Conservation (phyloP, 148 eudicot genomes). For the Pharnaceum exiguum region DNA sequence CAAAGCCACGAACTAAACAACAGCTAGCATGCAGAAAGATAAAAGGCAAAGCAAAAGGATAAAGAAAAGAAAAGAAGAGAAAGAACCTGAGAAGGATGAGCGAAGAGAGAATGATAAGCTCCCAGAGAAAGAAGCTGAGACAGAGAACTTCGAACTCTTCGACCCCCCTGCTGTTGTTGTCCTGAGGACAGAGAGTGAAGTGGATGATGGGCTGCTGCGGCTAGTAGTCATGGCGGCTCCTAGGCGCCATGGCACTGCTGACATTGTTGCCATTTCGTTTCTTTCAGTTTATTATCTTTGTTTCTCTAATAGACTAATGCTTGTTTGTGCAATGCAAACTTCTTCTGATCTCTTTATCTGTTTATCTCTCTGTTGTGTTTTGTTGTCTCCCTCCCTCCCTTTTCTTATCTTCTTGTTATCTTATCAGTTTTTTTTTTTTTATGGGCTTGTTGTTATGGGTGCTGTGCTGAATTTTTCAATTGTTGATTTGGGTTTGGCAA, state of each 20-base stretch:
- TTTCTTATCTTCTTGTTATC: too few relatives aligned
- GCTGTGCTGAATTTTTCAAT: too few relatives aligned
- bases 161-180: too few relatives aligned
- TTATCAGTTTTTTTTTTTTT: too few relatives aligned
- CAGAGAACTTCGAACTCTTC: too few relatives aligned
- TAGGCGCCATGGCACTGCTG: conserved; percentile 27
- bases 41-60: background rate
- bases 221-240: conserved; percentile 12
- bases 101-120: too few relatives aligned
- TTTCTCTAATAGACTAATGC: too few relatives aligned
- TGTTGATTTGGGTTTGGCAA: too few relatives aligned
- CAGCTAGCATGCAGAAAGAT: background rate
- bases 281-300: background rate
- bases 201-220: conserved; percentile 14
- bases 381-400: too few relatives aligned
- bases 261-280: conserved; percentile 26
- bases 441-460: too few relatives aligned
- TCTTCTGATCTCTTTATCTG: conserved; percentile 6
- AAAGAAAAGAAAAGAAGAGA: too few relatives aligned
- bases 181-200: conserved; percentile 25
- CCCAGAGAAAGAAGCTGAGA: conserved; percentile 30
- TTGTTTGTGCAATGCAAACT: background rate
- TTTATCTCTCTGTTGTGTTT: too few relatives aligned
- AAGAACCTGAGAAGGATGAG: conserved; percentile 32
- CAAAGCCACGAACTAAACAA: background rate